Conservation (phyloP, 805 yeast genomes). For the Candida boidinii region DNA sequence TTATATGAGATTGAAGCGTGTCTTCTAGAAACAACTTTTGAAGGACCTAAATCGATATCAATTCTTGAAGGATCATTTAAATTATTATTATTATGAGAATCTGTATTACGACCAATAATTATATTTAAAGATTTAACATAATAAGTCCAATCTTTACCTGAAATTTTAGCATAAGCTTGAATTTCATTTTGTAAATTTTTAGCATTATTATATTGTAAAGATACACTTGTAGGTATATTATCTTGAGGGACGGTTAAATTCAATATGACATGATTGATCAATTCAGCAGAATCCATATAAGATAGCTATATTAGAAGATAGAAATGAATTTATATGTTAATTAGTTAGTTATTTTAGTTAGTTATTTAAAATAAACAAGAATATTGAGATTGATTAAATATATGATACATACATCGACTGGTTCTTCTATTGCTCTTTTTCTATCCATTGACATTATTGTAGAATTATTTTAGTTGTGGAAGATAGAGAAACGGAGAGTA, state of each 20-base stretch:
- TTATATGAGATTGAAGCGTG: slow-evolving; percentile 85
- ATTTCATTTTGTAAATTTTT: slow-evolving; percentile 65
- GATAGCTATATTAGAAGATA: slow-evolving; percentile 6
- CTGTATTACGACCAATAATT: slow-evolving; percentile 81
- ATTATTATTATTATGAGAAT: slow-evolving; percentile 13
- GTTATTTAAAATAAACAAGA: too few species aligned
- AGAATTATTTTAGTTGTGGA: too few species aligned
- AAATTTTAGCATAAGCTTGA: slow-evolving; percentile 96
- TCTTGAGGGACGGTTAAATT: slow-evolving; percentile 65
- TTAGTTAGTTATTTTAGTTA: too few species aligned
- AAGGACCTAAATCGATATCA: slow-evolving; percentile 92
- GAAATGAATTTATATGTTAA: too few species aligned
- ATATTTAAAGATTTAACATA: slow-evolving; percentile 75
- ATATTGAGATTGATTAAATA: too few species aligned
- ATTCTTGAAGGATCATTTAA: slow-evolving; percentile 19
- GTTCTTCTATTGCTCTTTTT: too few species aligned
- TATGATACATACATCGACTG: too few species aligned
- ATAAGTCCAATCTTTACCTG: slow-evolving; percentile 90
- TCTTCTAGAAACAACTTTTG: slow-evolving; percentile 89
- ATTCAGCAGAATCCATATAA: slow-evolving; percentile 53
- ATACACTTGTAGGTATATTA: slow-evolving; percentile 54
- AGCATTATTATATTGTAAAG: slow-evolving; percentile 65
- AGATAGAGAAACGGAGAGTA: too few species aligned
- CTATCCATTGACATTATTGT: too few species aligned
- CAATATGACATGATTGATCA: slow-evolving; percentile 68